Conservation (phyloP, 257 asterid species). For the Solanum tarijense region DNA sequence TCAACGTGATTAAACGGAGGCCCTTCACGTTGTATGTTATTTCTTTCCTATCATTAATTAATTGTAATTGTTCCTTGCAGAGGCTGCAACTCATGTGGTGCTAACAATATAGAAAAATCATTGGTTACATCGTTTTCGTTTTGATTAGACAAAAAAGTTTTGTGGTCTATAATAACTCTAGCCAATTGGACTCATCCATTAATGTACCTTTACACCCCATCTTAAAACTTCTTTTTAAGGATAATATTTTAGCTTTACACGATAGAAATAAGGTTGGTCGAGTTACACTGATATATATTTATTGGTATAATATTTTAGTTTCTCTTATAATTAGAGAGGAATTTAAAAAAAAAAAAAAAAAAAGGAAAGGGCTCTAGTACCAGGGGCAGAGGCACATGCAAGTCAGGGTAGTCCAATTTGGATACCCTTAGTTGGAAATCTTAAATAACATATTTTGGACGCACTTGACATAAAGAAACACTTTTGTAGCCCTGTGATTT, state of each 20-base stretch:
- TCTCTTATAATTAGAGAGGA: neutral
- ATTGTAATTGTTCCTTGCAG: neutral
- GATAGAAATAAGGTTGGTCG: neutral
- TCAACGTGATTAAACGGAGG: neutral
- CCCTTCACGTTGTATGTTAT: neutral
- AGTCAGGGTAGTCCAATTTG: too few relatives aligned
- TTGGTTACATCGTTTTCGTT: neutral
- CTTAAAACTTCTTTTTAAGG: neutral
- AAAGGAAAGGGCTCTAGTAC: neutral
- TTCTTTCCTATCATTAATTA: neutral
- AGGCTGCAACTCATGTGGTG: neutral
- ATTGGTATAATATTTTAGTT: too few relatives aligned
- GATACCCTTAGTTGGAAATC: too few relatives aligned
- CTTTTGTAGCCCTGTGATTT: too few relatives aligned
- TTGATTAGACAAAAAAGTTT: neutral
- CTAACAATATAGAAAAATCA: neutral
- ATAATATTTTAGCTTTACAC: neutral
- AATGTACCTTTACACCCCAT: neutral
- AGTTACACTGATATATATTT: too few relatives aligned
- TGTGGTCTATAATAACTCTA: neutral
- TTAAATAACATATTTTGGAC: too few relatives aligned
- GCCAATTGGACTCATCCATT: neutral
- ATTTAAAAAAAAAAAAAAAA: neutral
- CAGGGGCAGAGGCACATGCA: too few relatives aligned
- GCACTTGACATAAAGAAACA: accelerated